Percentiles rank a stretch among this genome's conserved stretches.
Evolutionary conservation across 441 rosid genomes (phyloP).

Genomic region (Erysimum pusillum): DNA sequence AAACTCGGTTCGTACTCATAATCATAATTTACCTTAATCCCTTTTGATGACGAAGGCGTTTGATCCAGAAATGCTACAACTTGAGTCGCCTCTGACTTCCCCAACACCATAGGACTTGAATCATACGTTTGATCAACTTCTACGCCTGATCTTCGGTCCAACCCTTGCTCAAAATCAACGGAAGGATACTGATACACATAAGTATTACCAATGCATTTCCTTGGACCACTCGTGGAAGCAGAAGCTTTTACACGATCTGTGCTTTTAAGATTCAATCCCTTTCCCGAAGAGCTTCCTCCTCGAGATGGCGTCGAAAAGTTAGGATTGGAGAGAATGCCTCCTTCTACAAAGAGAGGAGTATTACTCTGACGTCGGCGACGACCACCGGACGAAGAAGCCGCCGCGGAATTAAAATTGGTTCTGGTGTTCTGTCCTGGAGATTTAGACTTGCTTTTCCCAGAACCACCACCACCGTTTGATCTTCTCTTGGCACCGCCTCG

Average conservation of each 20-base stretch:
- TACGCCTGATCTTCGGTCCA: conserved; percentile 37
- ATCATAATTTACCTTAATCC: conserved; percentile 50
- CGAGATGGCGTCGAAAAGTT: conserved; percentile 47
- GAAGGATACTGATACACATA: conserved; percentile 66
- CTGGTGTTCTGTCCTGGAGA: conserved; percentile 42
- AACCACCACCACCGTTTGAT: conserved; percentile 43
- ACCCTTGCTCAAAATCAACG: conserved; percentile 51
- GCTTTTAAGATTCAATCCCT: conserved; percentile 47
- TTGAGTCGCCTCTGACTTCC: conserved; percentile 56
- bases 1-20: conserved; percentile 71
- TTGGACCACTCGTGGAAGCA: conserved; percentile 52
- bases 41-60: conserved; percentile 52
- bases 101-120: conserved; percentile 54
- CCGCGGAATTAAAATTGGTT: conserved; percentile 38
- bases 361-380: conserved; percentile 41
- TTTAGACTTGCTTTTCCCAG: conserved; percentile 40
- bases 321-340: conserved; percentile 58
- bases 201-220: conserved; percentile 49
- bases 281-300: conserved; percentile 48
- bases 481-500: conserved; percentile 69
- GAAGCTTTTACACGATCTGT: conserved; percentile 52
- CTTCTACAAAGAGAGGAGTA: conserved; percentile 55
- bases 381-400: conserved; percentile 46
- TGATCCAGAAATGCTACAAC: conserved; percentile 74
- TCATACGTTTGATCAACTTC: conserved; percentile 40